phyloP scores from a whole-genome alignment of 2,329 filamentous ascomycete species.

The Alternaria sp. region DNA sequence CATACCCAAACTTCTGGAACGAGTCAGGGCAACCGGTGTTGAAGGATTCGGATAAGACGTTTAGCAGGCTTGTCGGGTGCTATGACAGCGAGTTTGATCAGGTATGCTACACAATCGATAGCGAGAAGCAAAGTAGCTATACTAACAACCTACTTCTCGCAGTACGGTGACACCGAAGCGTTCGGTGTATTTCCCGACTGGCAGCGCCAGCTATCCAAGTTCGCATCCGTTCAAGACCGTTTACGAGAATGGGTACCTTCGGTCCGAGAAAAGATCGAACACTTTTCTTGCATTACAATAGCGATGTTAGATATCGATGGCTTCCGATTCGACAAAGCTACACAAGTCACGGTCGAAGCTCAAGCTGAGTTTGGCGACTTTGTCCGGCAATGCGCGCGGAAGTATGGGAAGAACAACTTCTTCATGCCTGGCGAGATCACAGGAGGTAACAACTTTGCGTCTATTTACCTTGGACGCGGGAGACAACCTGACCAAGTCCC shows the following conservation, averaged over 20 bases:
- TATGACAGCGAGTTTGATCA: not conserved
- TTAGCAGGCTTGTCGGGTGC: not conserved
- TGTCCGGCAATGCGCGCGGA: slow-evolving; percentile 63
- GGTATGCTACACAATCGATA: not conserved
- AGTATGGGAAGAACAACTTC: slow-evolving; percentile 68
- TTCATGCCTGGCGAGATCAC: slow-evolving; percentile 70
- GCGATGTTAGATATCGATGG: slow-evolving; percentile 69
- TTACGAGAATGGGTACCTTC: slow-evolving; percentile 68
- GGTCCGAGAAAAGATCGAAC: slow-evolving; percentile 63
- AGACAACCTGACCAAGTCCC: not conserved
- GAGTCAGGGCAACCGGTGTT: not conserved
- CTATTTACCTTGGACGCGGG: slow-evolving; percentile 32
- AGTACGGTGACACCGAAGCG: not conserved
- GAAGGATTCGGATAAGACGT: not conserved
- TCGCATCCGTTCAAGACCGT: slow-evolving; percentile 71
- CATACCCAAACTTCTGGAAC: not conserved
- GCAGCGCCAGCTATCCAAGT: slow-evolving; percentile 68
- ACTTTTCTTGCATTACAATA: slow-evolving; percentile 69
- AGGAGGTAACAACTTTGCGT: slow-evolving; percentile 65
- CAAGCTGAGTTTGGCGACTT: slow-evolving; percentile 64
- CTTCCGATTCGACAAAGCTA: slow-evolving; percentile 71
- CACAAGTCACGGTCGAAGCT: slow-evolving; percentile 67
- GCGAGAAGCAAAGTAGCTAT: not conserved
- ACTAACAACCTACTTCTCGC: not conserved
- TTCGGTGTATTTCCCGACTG: slow-evolving; percentile 22